These are phyloP conservation scores for Phialemonium atrogriseum DNA, from an alignment of 2,329 filamentous ascomycete species.

Conservation along the genomic window DNA sequence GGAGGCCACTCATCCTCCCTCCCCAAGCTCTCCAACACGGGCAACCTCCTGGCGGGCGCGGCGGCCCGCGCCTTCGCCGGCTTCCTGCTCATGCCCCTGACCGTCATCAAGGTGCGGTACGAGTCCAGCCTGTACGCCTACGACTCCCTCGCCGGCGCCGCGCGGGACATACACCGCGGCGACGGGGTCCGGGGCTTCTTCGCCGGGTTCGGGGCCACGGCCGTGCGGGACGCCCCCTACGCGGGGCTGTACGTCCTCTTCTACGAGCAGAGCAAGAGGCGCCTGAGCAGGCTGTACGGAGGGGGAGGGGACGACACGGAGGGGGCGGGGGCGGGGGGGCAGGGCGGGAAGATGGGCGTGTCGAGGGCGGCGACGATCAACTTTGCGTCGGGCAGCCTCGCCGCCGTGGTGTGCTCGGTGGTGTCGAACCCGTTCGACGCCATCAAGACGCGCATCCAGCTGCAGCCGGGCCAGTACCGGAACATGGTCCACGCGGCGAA, in stretches of 20 bases:
- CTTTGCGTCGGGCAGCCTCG: constrained; percentile 72
- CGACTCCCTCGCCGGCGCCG: constrained; percentile 64
- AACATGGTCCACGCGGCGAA: constrained; percentile 73
- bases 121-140: constrained; percentile 85
- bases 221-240: constrained; percentile 90
- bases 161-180: constrained; percentile 60
- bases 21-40: constrained; percentile 73
- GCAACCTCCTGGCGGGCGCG: constrained; percentile 80
- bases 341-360: constrained; percentile 19
- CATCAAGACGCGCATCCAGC: constrained; percentile 88
- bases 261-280: constrained; percentile 76
- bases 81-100: constrained; percentile 90
- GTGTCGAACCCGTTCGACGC: constrained; percentile 96
- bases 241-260: constrained; percentile 90
- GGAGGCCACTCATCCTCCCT: constrained; percentile 56
- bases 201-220: constrained; percentile 86
- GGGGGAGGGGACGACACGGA: not conserved
- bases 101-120: constrained; percentile 92
- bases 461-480: constrained; percentile 73
- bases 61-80: constrained; percentile 78
- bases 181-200: constrained; percentile 84
- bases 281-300: constrained; percentile 36
- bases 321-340: constrained; percentile 2
- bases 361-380: constrained; percentile 62
- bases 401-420: constrained; percentile 74